phyloP scores from a whole-genome alignment of 768 basidiomycete species.

The Lactifluus pinguis region DNA sequence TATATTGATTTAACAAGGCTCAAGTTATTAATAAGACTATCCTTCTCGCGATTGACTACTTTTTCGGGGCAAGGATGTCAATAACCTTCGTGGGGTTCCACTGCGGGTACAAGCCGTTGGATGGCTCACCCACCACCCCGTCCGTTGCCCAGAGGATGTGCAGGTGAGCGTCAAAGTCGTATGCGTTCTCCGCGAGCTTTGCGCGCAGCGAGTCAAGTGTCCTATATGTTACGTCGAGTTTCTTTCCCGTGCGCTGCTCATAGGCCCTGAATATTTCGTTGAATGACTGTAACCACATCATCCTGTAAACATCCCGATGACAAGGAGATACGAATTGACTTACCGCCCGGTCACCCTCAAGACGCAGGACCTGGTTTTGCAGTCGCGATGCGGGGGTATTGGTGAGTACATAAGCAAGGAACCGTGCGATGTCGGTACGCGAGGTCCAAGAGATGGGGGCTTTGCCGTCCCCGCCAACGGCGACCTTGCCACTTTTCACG shows the following conservation, averaged over 20 bases:
- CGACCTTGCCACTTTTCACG: slow-evolving; percentile 13
- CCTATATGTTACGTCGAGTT: slow-evolving; percentile 12
- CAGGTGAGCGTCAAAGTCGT: slow-evolving; percentile 14
- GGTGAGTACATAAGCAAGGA: slow-evolving; percentile 19
- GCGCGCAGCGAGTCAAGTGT: slow-evolving; percentile 8
- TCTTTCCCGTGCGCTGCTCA: slow-evolving; percentile 13
- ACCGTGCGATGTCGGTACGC: slow-evolving; percentile 18
- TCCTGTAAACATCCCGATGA: not conserved
- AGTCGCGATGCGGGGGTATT: slow-evolving; percentile 14
- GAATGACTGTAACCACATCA: slow-evolving; percentile 7
- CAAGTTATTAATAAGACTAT: not conserved
- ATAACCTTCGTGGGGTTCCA: slow-evolving; percentile 21
- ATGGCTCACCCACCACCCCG: slow-evolving; percentile 4
- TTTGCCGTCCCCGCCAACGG: slow-evolving; percentile 16
- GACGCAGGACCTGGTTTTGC: slow-evolving; percentile 8
- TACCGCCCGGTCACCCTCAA: slow-evolving; percentile 18
- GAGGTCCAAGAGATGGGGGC: slow-evolving; percentile 17
- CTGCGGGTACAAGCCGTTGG: slow-evolving; percentile 17
- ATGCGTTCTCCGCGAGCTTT: slow-evolving; percentile 9
- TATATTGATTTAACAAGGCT: not conserved
- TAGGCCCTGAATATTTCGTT: slow-evolving; percentile 19
- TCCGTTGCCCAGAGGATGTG: slow-evolving; percentile 6
- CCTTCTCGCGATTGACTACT: not conserved
- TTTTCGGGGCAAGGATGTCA: not conserved
- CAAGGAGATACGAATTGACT: not conserved